phyloP scores from a whole-genome alignment of 225 moss, liverwort and hornwort genomes.

The Pleurozium schreberi region DNA sequence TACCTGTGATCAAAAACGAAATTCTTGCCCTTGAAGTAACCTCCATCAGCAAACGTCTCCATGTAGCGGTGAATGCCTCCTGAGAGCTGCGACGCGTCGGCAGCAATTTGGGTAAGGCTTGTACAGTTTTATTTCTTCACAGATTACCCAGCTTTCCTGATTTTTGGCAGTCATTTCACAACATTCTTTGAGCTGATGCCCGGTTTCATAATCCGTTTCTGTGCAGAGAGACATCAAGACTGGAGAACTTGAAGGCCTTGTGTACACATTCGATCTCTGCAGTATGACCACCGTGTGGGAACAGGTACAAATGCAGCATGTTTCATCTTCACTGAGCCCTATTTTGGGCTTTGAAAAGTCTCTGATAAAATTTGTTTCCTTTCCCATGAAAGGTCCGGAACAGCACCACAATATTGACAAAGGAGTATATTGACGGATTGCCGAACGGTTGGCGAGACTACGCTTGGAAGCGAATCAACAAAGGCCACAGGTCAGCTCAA shows the following conservation, averaged over 20 bases:
- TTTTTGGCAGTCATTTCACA: neutral
- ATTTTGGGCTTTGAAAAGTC: neutral
- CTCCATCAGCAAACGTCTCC: slow-evolving; percentile 88
- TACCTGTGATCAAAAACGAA: slow-evolving; percentile 99
- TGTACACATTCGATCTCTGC: slow-evolving; percentile 31
- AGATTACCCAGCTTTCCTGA: neutral
- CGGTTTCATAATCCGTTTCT: neutral
- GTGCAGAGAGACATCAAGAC: slow-evolving; percentile 33
- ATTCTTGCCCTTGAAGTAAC: slow-evolving; percentile 88
- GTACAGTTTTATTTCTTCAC: neutral
- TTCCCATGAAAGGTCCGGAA: slow-evolving; percentile 27
- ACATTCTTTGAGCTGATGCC: neutral
- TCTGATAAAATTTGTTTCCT: neutral
- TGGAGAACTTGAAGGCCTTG: slow-evolving; percentile 27
- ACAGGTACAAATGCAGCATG: slow-evolving; percentile 11
- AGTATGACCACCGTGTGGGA: slow-evolving; percentile 31
- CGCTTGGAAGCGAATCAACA: slow-evolving; percentile 61
- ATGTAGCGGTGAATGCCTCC: slow-evolving; percentile 94
- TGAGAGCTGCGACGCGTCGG: slow-evolving; percentile 55
- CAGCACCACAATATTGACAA: slow-evolving; percentile 40
- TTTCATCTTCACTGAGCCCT: neutral
- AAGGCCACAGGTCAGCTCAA: slow-evolving; percentile 37
- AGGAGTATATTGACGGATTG: slow-evolving; percentile 28
- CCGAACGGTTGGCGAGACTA: slow-evolving; percentile 50
- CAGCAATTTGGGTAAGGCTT: slow-evolving; percentile 36